Evolutionary conservation across 2,329 filamentous ascomycete species (phyloP).

Genomic region (Colletotrichum sidae): DNA sequence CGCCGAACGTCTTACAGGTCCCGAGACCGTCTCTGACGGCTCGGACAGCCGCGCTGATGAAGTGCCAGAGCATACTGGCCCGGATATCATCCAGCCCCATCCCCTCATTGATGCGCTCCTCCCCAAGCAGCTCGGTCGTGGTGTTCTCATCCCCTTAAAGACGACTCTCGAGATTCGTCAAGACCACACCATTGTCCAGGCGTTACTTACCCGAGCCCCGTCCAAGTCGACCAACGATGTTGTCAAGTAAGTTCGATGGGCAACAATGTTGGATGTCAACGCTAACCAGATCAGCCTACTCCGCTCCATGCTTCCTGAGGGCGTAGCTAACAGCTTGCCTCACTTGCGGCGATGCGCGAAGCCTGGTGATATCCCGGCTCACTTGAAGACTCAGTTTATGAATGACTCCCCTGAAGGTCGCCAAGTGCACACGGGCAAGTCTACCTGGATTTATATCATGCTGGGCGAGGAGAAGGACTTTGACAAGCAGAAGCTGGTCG

Average conservation of each 20-base stretch:
- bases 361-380: slow-evolving; percentile 73
- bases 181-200: slow-evolving; percentile 68
- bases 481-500: slow-evolving; percentile 63
- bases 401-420: slow-evolving; percentile 66
- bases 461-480: slow-evolving; percentile 65
- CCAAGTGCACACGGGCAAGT: slow-evolving; percentile 69
- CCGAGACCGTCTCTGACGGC: slow-evolving; percentile 13
- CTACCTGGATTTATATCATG: slow-evolving; percentile 70
- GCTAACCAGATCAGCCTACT: slow-evolving; percentile 49
- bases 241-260: slow-evolving; percentile 69
- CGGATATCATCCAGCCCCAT: slow-evolving; percentile 37
- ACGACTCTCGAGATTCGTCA: slow-evolving; percentile 73
- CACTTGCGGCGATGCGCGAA: slow-evolving; percentile 84
- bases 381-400: slow-evolving; percentile 72
- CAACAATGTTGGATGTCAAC: slow-evolving; percentile 32
- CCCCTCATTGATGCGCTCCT: slow-evolving; percentile 52
- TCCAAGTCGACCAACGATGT: slow-evolving; percentile 78
- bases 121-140: slow-evolving; percentile 51
- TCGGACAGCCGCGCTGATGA: slow-evolving; percentile 25
- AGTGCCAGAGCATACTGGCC: slow-evolving; percentile 34
- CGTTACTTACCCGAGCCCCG: slow-evolving; percentile 79
- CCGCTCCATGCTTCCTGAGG: slow-evolving; percentile 67
- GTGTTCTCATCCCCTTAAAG: slow-evolving; percentile 71
- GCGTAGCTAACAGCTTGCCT: slow-evolving; percentile 72
- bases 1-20: slow-evolving; percentile 19